A percentile compares a stretch with the other conserved stretches of the same genome.
Conservation (phyloP, 345 rosid species). For the Gossypium raimondii region DNA sequence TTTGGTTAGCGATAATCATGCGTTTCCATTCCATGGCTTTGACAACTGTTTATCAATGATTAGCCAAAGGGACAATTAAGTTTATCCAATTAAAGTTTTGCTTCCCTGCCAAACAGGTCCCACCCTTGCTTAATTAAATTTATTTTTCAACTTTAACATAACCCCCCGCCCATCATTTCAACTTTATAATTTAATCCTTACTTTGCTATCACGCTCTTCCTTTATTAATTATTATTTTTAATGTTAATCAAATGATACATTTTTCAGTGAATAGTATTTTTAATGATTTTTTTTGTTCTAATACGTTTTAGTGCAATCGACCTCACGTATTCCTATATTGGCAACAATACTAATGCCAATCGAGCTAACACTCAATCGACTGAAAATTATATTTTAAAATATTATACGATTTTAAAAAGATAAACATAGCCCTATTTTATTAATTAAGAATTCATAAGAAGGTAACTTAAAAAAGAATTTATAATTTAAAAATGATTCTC, state of each 20-base stretch:
- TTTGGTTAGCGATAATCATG: constrained; percentile 14
- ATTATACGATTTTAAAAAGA: no score
- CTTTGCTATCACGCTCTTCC: background rate
- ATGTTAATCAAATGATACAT: no score
- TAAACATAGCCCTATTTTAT: no score
- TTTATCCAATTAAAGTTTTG: background rate
- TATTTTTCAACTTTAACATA: background rate
- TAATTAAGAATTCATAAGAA: no score
- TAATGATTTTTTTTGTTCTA: no score
- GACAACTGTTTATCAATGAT: constrained; percentile 4
- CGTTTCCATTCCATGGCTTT: background rate
- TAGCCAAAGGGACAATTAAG: background rate
- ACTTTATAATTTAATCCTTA: background rate
- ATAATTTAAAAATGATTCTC: no score
- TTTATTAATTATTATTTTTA: background rate
- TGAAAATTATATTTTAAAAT: no score
- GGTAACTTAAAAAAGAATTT: no score
- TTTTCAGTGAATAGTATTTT: no score
- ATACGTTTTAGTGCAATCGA: fast-evolving
- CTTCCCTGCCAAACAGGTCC: background rate
- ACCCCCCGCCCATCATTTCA: background rate
- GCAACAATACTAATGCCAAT: fast-evolving
- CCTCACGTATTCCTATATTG: fast-evolving
- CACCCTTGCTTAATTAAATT: background rate
- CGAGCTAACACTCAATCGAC: fast-evolving